Conservation (phyloP, 2,329 filamentous ascomycete species). For the Fusarium zealandicum region DNA sequence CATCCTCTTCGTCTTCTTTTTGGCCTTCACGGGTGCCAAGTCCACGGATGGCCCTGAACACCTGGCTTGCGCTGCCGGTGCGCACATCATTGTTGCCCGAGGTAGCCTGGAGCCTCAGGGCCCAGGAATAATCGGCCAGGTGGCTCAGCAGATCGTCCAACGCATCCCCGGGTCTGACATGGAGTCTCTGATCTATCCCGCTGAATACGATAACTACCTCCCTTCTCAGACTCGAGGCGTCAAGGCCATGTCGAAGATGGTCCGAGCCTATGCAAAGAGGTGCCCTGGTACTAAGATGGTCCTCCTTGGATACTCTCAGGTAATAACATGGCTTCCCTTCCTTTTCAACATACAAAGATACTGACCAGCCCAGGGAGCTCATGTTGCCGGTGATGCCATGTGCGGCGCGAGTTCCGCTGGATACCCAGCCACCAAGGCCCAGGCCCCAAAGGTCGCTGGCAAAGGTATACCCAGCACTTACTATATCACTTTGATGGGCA, state of each 20-base stretch:
- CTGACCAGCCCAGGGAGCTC: constrained; percentile 13
- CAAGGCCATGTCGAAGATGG: neutral
- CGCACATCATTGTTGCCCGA: constrained; percentile 31
- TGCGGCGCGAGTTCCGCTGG: constrained; percentile 23
- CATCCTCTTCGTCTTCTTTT: neutral
- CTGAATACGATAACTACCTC: constrained; percentile 24
- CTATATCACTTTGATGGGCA: fast-evolving
- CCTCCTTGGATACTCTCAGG: constrained; percentile 33
- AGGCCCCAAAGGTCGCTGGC: neutral
- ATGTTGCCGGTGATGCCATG: constrained; percentile 17
- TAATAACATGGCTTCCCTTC: neutral
- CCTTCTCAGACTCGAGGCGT: constrained; percentile 32
- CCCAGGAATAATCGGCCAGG: constrained; percentile 22
- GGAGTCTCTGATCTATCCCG: constrained; percentile 32
- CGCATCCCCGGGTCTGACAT: constrained; percentile 28
- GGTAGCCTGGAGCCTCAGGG: constrained; percentile 34
- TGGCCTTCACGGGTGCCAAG: neutral
- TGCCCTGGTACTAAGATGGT: constrained; percentile 30
- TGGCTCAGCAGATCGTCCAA: constrained; percentile 15
- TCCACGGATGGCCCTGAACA: neutral
- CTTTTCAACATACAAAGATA: no score
- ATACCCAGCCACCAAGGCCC: neutral
- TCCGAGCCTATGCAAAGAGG: constrained; percentile 16
- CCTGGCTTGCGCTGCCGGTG: constrained; percentile 16
- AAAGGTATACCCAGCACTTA: constrained; percentile 7